phyloP scores from a whole-genome alignment of 495 filamentous ascomycete genomes.

The Neurospora sp. region DNA sequence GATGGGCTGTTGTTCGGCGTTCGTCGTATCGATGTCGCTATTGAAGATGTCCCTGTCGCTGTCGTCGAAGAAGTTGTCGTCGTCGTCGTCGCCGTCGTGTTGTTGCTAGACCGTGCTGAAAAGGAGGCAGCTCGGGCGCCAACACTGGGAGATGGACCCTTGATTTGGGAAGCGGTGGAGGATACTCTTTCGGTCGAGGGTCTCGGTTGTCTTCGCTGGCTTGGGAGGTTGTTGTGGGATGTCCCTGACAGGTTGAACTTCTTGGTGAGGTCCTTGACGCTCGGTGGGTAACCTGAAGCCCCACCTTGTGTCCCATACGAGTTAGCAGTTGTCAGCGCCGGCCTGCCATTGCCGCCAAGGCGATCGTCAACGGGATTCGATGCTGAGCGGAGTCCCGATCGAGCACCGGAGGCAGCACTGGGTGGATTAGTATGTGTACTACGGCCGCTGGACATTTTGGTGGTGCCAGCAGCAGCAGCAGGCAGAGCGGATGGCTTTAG shows the following conservation, averaged over 20 bases:
- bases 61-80: conserved; percentile 14
- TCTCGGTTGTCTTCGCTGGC: neutral
- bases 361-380: conserved; percentile 41
- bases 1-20: neutral
- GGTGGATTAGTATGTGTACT: conserved; percentile 11
- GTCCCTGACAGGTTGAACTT: conserved; percentile 36
- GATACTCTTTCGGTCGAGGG: neutral
- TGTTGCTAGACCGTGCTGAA: conserved; percentile 21
- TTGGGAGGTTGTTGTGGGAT: neutral
- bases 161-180: conserved; percentile 11
- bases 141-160: conserved; percentile 19
- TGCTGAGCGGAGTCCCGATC: conserved; percentile 31
- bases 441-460: conserved; percentile 21
- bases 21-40: neutral
- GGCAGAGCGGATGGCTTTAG: neutral
- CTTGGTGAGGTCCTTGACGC: conserved; percentile 46
- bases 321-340: conserved; percentile 19
- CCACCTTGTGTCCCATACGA: conserved; percentile 12
- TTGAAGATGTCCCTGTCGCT: neutral
- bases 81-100: conserved; percentile 24
- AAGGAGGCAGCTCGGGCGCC: conserved; percentile 25
- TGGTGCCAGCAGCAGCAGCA: conserved; percentile 23
- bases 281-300: conserved; percentile 23
- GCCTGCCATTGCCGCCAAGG: conserved; percentile 10
- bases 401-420: conserved; percentile 4